Percentiles rank a stretch among this genome's conserved stretches.
Evolutionary conservation across 768 basidiomycete genomes (phyloP).

Genomic region (Tylopilus sp.): DNA sequence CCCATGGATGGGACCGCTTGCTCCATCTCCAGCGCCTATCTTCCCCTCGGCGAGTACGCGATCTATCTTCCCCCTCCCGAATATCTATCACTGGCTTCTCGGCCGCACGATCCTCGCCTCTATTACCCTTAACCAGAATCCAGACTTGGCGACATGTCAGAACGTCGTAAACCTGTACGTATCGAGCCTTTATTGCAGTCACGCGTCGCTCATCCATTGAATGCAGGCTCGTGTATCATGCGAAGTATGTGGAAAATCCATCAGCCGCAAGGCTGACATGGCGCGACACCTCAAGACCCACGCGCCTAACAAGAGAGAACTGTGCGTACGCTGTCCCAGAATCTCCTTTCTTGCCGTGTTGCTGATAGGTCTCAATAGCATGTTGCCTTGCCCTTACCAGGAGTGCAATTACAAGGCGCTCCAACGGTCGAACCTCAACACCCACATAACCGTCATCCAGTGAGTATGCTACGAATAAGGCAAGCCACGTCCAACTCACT

Average conservation of each 20-base stretch:
- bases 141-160: not conserved
- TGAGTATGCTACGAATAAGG: constrained; percentile 14
- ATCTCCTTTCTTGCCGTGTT: not conserved
- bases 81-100: not conserved
- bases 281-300: constrained; percentile 27
- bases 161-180: constrained; percentile 6
- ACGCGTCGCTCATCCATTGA: not conserved
- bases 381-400: constrained; percentile 17
- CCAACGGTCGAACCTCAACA: constrained; percentile 26
- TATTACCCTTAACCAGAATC: not conserved
- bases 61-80: not conserved
- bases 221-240: not conserved
- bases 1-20: constrained; percentile 1
- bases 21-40: constrained; percentile 1
- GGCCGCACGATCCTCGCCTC: not conserved
- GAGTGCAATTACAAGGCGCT: constrained; percentile 24
- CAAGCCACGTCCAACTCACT: not conserved
- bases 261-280: constrained; percentile 28
- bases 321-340: constrained; percentile 16
- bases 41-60: not conserved
- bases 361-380: constrained; percentile 19
- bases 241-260: not conserved
- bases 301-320: constrained; percentile 15
- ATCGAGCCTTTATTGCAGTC: not conserved
- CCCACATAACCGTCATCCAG: constrained; percentile 29